Conservation (phyloP, 2,329 filamentous ascomycete species). For the Rhynchosporium agropyri region DNA sequence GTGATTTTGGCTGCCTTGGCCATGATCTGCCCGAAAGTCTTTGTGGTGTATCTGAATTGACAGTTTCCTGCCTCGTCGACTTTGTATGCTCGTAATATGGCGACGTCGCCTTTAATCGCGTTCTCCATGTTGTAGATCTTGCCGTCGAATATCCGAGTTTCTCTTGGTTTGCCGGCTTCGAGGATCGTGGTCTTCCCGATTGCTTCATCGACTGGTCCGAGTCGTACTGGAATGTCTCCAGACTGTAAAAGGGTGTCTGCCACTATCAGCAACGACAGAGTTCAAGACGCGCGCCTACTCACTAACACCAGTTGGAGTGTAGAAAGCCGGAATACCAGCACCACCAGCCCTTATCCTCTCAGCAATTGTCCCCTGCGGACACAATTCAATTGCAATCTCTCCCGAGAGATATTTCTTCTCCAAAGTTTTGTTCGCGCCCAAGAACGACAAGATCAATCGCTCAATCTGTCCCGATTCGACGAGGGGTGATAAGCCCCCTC, state of each 20-base stretch:
- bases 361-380: constrained; percentile 74
- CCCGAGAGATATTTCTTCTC: constrained; percentile 75
- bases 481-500: constrained; percentile 68
- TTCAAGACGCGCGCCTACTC: constrained; percentile 41
- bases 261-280: neutral
- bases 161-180: constrained; percentile 65
- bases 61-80: constrained; percentile 78
- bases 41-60: constrained; percentile 75
- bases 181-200: constrained; percentile 48
- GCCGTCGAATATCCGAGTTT: constrained; percentile 73
- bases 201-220: constrained; percentile 55
- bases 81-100: constrained; percentile 76
- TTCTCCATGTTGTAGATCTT: constrained; percentile 77
- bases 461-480: constrained; percentile 70
- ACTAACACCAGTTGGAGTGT: constrained; percentile 73
- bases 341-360: constrained; percentile 74
- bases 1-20: constrained; percentile 77
- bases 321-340: constrained; percentile 79
- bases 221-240: constrained; percentile 67
- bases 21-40: constrained; percentile 75
- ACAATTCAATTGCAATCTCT: constrained; percentile 74
- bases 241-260: constrained; percentile 66
- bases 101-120: constrained; percentile 74
- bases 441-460: constrained; percentile 73
- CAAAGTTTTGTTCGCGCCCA: constrained; percentile 76